Percentiles rank a stretch among this genome's conserved stretches.
phyloP scores from a whole-genome alignment of 192 early-diverging fungal genomes.

The Spizellomyces sp. region DNA sequence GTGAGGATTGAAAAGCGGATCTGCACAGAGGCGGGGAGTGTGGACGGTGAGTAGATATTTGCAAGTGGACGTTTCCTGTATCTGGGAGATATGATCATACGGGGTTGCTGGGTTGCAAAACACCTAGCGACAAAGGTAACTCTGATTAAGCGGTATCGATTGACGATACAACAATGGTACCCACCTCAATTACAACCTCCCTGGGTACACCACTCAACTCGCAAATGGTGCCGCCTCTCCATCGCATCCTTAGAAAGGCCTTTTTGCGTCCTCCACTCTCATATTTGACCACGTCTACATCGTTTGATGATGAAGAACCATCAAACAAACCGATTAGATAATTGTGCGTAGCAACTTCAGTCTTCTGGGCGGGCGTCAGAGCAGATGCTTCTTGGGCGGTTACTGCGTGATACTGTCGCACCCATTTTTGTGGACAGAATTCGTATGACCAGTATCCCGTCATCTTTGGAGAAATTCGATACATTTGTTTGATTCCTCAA shows the following conservation, averaged over 20 bases:
- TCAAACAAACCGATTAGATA: not conserved
- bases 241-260: constrained; percentile 69
- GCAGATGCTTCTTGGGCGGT: constrained; percentile 35
- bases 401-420: constrained; percentile 64
- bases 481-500: not conserved
- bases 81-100: constrained; percentile 61
- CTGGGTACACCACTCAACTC: constrained; percentile 70
- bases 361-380: constrained; percentile 10
- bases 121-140: no score
- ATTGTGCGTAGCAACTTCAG: constrained; percentile 17
- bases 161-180: constrained; percentile 15
- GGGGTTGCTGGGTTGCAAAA: constrained; percentile 58
- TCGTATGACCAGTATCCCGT: constrained; percentile 80
- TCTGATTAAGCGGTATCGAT: no score
- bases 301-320: constrained; percentile 4
- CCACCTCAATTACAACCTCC: constrained; percentile 78
- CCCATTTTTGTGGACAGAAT: constrained; percentile 71
- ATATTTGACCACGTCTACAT: constrained; percentile 36
- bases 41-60: constrained; percentile 72
- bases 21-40: not conserved
- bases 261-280: constrained; percentile 40
- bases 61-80: constrained; percentile 71
- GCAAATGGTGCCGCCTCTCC: constrained; percentile 75
- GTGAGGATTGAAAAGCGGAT: not conserved
- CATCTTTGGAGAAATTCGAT: constrained; percentile 10